Base-by-base conservation (phyloP, 2,329 filamentous ascomycete species). In the Penicillium sp. region DNA sequence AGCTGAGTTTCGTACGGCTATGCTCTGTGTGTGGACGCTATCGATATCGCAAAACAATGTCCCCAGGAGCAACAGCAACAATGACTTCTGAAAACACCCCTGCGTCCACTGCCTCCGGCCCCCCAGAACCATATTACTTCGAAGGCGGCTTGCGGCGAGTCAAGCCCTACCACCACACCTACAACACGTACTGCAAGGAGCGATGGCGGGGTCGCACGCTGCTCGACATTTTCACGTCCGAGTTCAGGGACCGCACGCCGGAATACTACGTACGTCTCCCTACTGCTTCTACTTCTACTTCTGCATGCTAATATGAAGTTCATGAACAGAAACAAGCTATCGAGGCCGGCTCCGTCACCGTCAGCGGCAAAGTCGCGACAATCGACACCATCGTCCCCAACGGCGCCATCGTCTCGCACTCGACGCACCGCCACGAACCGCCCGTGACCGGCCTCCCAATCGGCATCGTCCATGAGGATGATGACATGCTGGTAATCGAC, bases 401-500 rank as follows among this genome's bases (percentile, higher is more conserved):
- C 68, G 94, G 94, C 61, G 89, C 97, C 68, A 77, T 96, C 56
- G 87, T 99, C 55, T 93, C 90, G 11, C 94, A 99, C 73, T 97
- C 91, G 3, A 81, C 96, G 59, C 94, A 99, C 72, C 88, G 94
- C 14, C 94, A 99, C 71, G 94, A 99, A 73, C 94, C 94, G 1
- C 94, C 94, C 0, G 91, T 97, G 30, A 92, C 90, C 1, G 86
- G 85, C 16, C 83, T 89, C 43, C 84, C 89, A 0, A 87, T 99
- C 50, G 84, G 83, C 16, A 82, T 97, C 47, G 85, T 99, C 40
- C 89, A 96, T 73, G 94, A 99, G 73, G 91, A 96, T 64, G 84
- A 95, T 47, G 88, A 92, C 63, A 87, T 99, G 79, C 88, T 99
- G 58, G 92, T 97, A 60, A 96, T 99, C 71, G 91, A 97, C 77